A percentile compares a stretch with the other conserved stretches of the same genome.
Conservation (phyloP, 2,329 filamentous ascomycete species). For the Gaeumannomyces tritici region DNA sequence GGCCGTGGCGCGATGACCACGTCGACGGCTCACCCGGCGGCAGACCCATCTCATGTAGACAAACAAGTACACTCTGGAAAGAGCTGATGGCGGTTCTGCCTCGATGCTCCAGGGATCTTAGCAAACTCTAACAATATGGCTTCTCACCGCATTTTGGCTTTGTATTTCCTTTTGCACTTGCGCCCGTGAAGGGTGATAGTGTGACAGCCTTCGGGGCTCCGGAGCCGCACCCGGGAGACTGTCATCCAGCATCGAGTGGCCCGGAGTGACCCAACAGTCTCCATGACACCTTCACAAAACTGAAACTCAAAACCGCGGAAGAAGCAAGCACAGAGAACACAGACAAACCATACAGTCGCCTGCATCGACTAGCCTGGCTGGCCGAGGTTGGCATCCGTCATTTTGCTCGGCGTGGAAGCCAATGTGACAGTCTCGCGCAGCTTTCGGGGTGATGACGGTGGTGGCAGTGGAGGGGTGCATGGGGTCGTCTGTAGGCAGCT, state of each 20-base stretch:
- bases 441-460: background rate
- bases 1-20: background rate
- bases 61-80: background rate
- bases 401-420: background rate
- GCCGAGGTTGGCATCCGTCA: background rate
- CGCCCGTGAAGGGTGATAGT: background rate
- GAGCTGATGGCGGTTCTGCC: background rate
- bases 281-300: too few relatives aligned
- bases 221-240: background rate
- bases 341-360: background rate
- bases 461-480: background rate
- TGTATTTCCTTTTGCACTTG: background rate
- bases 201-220: background rate
- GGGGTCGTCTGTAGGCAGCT: background rate
- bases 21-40: background rate
- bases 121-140: background rate
- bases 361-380: background rate
- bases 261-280: background rate
- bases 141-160: background rate
- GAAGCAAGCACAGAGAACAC: background rate
- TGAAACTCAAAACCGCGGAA: background rate
- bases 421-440: background rate
- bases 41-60: background rate
- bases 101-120: background rate
- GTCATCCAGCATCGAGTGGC: background rate